Evolutionary conservation across 176 grass and related monocot genomes (phyloP).

Genomic region (Dactylis glomerata): DNA sequence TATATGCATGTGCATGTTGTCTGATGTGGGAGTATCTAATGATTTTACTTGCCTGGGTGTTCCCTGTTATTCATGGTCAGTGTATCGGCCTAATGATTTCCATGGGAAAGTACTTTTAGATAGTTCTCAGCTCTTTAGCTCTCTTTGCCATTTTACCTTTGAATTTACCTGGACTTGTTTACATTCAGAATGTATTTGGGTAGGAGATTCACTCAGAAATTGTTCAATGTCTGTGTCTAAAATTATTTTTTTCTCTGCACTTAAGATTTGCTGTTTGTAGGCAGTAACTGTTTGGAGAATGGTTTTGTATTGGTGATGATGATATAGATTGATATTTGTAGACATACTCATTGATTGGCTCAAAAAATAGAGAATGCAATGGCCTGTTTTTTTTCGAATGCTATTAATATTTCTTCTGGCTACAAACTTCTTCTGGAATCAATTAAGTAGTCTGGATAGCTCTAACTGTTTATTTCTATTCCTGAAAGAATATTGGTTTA

Average conservation of each 20-base stretch:
- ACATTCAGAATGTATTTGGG: background rate
- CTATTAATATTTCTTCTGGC: background rate
- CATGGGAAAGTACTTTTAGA: background rate
- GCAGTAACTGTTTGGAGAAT: background rate
- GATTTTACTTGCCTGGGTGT: too few relatives aligned
- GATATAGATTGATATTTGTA: background rate
- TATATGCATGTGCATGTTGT: too few relatives aligned
- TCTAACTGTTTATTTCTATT: background rate
- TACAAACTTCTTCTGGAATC: background rate
- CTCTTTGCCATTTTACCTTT: background rate
- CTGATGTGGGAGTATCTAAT: too few relatives aligned
- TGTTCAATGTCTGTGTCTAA: background rate
- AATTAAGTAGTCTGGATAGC: background rate
- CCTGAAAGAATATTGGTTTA: conserved; percentile 28
- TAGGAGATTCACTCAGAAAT: background rate
- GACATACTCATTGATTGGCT: background rate
- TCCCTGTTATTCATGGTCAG: too few relatives aligned
- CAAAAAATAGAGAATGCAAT: background rate
- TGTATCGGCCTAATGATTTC: too few relatives aligned
- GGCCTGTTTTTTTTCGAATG: conserved; percentile 1
- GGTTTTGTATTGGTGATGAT: background rate
- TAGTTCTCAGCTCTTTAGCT: background rate
- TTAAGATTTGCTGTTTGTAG: background rate
- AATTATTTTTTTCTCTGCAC: background rate
- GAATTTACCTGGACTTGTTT: background rate